Conservation (phyloP, 1,284 basidiomycete genomes). For the Xanthoconium separans region DNA sequence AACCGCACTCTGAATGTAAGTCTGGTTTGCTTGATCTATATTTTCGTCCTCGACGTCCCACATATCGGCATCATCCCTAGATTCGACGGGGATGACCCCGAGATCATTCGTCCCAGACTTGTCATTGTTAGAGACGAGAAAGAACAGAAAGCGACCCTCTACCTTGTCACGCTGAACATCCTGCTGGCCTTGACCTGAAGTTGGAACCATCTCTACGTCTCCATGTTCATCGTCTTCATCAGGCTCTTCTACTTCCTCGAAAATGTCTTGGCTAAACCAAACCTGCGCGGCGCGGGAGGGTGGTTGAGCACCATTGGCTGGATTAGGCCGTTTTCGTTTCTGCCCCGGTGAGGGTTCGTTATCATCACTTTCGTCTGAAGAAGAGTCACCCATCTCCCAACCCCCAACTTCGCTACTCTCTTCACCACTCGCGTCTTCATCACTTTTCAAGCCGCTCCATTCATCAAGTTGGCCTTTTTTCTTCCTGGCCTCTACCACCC, state of each 20-base stretch:
- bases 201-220: slow-evolving; percentile 30
- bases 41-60: slow-evolving; percentile 86
- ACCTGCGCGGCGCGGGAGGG: slow-evolving; percentile 56
- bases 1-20: slow-evolving; percentile 68
- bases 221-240: slow-evolving; percentile 39
- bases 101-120: slow-evolving; percentile 24
- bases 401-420: slow-evolving; percentile 61
- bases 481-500: slow-evolving; percentile 79
- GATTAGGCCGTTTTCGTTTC: slow-evolving; percentile 46
- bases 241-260: slow-evolving; percentile 62
- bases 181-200: slow-evolving; percentile 12
- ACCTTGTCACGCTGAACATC: slow-evolving; percentile 39
- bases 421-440: slow-evolving; percentile 47
- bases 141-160: slow-evolving; percentile 8
- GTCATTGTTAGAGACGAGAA: slow-evolving; percentile 15
- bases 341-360: slow-evolving; percentile 38
- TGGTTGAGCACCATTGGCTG: slow-evolving; percentile 37
- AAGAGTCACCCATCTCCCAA: slow-evolving; percentile 70
- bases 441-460: slow-evolving; percentile 74
- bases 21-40: slow-evolving; percentile 71
- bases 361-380: slow-evolving; percentile 55
- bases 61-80: slow-evolving; percentile 59
- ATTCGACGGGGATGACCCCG: slow-evolving; percentile 32
- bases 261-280: slow-evolving; percentile 97
- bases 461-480: slow-evolving; percentile 73